Evolutionary conservation across 306 rosid genomes (phyloP).

Genomic region (Trifolium fragiferum): DNA sequence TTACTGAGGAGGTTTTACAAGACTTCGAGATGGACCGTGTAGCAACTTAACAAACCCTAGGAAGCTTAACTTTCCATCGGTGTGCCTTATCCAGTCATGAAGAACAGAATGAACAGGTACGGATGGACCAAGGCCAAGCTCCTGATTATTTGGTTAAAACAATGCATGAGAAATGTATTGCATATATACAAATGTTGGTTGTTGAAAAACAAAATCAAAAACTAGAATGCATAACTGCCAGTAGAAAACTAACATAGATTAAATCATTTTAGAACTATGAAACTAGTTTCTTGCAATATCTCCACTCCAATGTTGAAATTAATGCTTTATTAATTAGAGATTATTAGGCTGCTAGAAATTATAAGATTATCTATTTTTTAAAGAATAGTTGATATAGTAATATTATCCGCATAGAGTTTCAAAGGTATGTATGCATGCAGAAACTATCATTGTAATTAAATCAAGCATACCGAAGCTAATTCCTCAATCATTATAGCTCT

Average conservation of each 20-base stretch:
- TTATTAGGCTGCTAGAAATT: slow-evolving; percentile 12
- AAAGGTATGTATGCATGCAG: slow-evolving; percentile 18
- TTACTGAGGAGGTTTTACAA: slow-evolving; percentile 66
- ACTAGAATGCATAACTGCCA: neutral
- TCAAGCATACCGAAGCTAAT: slow-evolving; percentile 83
- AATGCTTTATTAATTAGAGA: slow-evolving; percentile 15
- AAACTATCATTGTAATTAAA: slow-evolving; percentile 15
- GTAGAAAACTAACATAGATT: neutral
- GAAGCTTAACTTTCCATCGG: slow-evolving; percentile 90
- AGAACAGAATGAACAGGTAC: slow-evolving; percentile 93
- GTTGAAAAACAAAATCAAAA: neutral
- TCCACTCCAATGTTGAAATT: slow-evolving; percentile 15
- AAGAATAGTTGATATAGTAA: neutral
- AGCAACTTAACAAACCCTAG: slow-evolving; percentile 87
- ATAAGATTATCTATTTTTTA: neutral
- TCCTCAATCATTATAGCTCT: slow-evolving; percentile 86
- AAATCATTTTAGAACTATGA: slow-evolving; percentile 1
- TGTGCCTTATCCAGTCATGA: slow-evolving; percentile 95
- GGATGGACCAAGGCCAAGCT: slow-evolving; percentile 87
- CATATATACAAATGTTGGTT: neutral
- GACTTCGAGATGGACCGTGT: slow-evolving; percentile 79
- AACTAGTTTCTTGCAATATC: slow-evolving; percentile 22
- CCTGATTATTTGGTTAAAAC: slow-evolving; percentile 58
- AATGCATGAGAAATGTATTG: slow-evolving; percentile 45
- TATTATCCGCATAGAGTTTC: slow-evolving; percentile 9